A percentile compares a stretch with the other conserved stretches of the same genome.
Evolutionary conservation across 192 early-diverging fungal species (phyloP).

Genomic region (Umbelopsis isabellina): DNA sequence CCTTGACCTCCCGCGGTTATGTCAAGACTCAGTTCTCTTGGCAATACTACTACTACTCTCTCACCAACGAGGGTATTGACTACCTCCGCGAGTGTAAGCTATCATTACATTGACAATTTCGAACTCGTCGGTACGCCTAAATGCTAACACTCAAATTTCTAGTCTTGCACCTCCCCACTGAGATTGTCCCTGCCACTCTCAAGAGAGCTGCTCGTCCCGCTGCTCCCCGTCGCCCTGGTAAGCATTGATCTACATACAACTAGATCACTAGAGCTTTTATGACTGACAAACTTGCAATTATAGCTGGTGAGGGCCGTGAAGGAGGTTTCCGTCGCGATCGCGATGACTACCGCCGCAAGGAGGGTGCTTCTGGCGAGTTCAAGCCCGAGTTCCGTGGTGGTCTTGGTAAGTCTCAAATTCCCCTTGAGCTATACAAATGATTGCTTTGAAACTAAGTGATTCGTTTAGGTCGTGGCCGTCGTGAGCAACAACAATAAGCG

Average conservation of each 20-base stretch:
- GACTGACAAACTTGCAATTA: constrained; percentile 18
- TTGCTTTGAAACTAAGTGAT: not conserved
- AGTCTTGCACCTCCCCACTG: constrained; percentile 93
- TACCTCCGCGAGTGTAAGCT: constrained; percentile 85
- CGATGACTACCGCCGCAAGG: constrained; percentile 93
- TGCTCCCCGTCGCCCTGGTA: constrained; percentile 73
- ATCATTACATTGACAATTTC: not conserved
- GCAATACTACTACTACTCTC: constrained; percentile 99
- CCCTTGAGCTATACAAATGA: not conserved
- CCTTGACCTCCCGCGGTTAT: constrained; percentile 88
- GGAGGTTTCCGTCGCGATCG: constrained; percentile 72
- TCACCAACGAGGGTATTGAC: constrained; percentile 97
- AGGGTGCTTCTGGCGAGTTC: constrained; percentile 91
- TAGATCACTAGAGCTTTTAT: not conserved
- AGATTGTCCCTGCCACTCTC: constrained; percentile 96
- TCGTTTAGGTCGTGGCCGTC: constrained; percentile 66
- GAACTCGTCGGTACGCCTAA: too few relatives aligned
- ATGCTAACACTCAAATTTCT: constrained; percentile 3
- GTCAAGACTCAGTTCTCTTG: constrained; percentile 99
- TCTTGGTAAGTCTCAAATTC: constrained; percentile 55
- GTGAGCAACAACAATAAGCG: constrained; percentile 35
- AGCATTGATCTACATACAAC: constrained; percentile 21
- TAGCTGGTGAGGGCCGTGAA: constrained; percentile 65
- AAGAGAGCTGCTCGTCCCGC: constrained; percentile 90
- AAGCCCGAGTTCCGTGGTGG: constrained; percentile 97